phyloP scores from a whole-genome alignment of 306 rosid species.

The Cyamopsis tetragonoloba region DNA sequence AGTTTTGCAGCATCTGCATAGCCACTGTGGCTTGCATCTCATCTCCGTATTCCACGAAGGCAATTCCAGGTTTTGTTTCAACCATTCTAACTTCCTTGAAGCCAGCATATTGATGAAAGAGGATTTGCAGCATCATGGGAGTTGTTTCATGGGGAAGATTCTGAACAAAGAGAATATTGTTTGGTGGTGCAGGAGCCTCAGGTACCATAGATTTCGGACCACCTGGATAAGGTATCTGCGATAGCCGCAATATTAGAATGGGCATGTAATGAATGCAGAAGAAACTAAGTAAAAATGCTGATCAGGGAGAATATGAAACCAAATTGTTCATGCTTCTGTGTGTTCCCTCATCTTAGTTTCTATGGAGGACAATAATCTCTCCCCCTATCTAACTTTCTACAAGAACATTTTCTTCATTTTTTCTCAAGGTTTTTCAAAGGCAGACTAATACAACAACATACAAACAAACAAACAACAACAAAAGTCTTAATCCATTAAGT shows the following conservation, averaged over 20 bases:
- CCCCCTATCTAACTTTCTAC: background rate
- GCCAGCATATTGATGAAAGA: constrained; percentile 83
- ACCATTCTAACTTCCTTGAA: constrained; percentile 99
- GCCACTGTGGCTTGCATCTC: constrained; percentile 90
- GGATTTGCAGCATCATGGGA: constrained; percentile 98
- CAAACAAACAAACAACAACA: no score
- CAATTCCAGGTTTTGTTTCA: constrained; percentile 95
- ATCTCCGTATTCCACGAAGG: constrained; percentile 88
- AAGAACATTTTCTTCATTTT: background rate
- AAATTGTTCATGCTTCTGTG: background rate
- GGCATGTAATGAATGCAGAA: constrained; percentile 12
- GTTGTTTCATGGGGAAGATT: constrained; percentile 89
- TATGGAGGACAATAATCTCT: background rate
- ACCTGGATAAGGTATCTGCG: constrained; percentile 85
- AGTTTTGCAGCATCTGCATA: constrained; percentile 88
- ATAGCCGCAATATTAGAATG: constrained; percentile 40
- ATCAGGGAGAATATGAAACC: background rate
- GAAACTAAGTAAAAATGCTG: background rate
- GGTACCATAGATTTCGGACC: constrained; percentile 74
- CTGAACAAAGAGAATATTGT: constrained; percentile 88
- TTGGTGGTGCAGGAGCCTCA: constrained; percentile 98
- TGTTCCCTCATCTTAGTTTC: constrained; percentile 10
- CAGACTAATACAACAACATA: no score
- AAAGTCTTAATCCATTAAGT: no score
- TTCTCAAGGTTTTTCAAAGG: background rate